These are phyloP conservation scores for Peronospora farinosa DNA, from an alignment of 352 stramenopile species.

Conservation along the genomic window DNA sequence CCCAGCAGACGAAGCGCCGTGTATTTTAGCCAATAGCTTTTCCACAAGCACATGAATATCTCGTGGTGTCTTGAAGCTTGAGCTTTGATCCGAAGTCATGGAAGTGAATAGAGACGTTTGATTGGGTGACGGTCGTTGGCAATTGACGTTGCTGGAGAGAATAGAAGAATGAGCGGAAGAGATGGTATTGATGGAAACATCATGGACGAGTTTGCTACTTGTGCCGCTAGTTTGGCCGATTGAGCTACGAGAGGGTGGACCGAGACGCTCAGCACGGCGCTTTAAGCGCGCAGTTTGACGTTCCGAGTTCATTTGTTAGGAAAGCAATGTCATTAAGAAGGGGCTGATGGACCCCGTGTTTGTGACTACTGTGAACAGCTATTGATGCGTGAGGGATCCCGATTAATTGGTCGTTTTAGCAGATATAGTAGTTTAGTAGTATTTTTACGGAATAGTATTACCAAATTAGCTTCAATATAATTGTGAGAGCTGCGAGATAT, in stretches of 20 bases:
- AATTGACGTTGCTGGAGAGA: conserved; percentile 1
- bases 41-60: conserved; percentile 51
- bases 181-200: not conserved
- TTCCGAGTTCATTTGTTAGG: conserved; percentile 27
- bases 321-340: not conserved
- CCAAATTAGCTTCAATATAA: too few species aligned
- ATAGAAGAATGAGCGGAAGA: conserved; percentile 12
- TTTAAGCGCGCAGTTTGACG: conserved; percentile 36
- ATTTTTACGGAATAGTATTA: too few species aligned
- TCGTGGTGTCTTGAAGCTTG: conserved; percentile 24
- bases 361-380: too few species aligned
- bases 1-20: conserved; percentile 49
- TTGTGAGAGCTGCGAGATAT: too few species aligned
- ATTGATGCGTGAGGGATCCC: too few species aligned
- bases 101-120: conserved; percentile 25
- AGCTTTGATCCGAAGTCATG: conserved; percentile 27
- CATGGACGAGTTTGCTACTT: conserved; percentile 2
- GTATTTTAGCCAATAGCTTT: conserved; percentile 44
- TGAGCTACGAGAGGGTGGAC: conserved; percentile 3
- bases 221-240: conserved; percentile 3
- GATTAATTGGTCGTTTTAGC: too few species aligned
- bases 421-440: too few species aligned
- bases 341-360: too few species aligned
- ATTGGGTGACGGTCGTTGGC: conserved; percentile 3
- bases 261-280: conserved; percentile 32